Evolutionary conservation across 2,329 filamentous ascomycete species (phyloP), one percentile per base, ranked within the genome.

Genomic region (Aspergillus candidus): DNA sequence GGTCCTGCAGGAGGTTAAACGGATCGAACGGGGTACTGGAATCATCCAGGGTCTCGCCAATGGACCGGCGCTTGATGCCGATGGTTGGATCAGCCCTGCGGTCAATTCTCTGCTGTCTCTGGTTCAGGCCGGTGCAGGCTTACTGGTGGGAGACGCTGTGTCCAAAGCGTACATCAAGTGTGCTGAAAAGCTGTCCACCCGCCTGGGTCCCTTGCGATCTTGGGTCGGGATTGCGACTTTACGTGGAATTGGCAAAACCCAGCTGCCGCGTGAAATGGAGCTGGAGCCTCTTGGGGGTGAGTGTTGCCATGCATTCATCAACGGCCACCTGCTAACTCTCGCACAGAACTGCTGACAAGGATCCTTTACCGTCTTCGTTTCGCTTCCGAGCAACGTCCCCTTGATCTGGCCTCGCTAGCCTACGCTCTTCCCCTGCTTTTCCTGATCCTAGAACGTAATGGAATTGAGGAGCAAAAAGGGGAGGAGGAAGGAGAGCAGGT

Each of bases 401-500:
- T 98, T 55, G 93, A 98, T 62, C 76, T 81, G 3, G 84, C 93
- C 4, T 91, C 91, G 1, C 73, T 97, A 17, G 88, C 86, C 45
- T 98, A 97, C 62, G 80, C 89, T 40, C 72, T 97, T 27, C 88
- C 91, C 0, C 74, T 98, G 12, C 69, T 95, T 3, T 83, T 94
- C 54, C 70, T 87, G 14, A 78, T 97, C 13, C 75, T 98, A 14
- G 79, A 81, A 47, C 82, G 83, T 49, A 88, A 89, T 33, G 90
- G 90, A 1, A 81, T 94, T 54, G 72, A 77, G 30, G 77, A 77
- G 17, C 65, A 77, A 1, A 70, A 71, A 8, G 68, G 72, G 5
- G 93, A 97, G 59, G 88, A 93, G 52, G 81, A 82, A 27, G 91
- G 96, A 63, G 85, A 93, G 50, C 93, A 98, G 63, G 73, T 97